Evolutionary conservation across 768 basidiomycete genomes (phyloP), one percentile per base, ranked within the genome.

Genomic region (Trametes meyenii): DNA sequence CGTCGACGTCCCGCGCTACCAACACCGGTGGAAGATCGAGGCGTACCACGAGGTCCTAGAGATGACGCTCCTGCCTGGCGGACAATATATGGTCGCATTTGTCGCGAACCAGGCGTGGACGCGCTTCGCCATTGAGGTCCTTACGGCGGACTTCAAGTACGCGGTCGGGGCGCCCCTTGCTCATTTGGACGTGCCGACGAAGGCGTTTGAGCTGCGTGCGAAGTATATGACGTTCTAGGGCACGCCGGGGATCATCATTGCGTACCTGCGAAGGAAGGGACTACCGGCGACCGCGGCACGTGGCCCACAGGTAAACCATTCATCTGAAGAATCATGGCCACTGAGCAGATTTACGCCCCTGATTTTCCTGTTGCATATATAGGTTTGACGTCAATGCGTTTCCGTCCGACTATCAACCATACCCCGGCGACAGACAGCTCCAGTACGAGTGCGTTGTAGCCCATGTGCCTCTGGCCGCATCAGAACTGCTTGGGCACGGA

Each of bases 21-120:
- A 70, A 33, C 65, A 69, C 11, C 60, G 63, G 1, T 70, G 73
- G 52, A 62, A 70, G 1, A 71, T 73, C 50, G 61, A 69, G 43
- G 54, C 72, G 11, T 67, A 72, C 33, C 68, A 77, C 72, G 68
- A 73, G 73, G 64, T 79, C 78, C 61, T 76, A 76, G 69, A 85
- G 74, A 81, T 89, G 78, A 80, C 77, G 44, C 71, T 89, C 33
- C 77, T 89, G 12, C 85, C 88, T 14, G 88, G 88, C 1, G 87
- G 88, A 19, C 87, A 85, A 67, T 88, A 86, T 66, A 79, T 89
- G 63, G 74, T 88, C 43, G 85, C 85, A 1, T 87, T 86, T 11
- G 80, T 82, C 11, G 77, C 75, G 64, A 83, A 86, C 67, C 63
- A 66, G 2, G 14, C 42, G 19, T 19, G 17, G 43, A 42, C 39